Conservation (phyloP, 1,284 basidiomycete genomes). For the Pyrrhoderma noxium region DNA sequence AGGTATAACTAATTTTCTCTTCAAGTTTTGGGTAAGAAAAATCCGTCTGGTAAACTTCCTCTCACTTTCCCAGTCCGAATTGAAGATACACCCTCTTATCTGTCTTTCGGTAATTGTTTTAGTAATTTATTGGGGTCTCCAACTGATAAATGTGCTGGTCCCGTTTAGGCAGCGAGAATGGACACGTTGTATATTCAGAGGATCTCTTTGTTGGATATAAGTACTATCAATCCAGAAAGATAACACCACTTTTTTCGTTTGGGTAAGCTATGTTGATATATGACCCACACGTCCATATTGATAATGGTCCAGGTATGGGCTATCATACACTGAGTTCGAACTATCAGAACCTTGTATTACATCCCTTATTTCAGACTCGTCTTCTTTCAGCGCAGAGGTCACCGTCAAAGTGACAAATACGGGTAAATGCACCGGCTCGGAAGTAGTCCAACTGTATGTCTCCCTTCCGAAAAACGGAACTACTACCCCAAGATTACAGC, state of each 20-base stretch:
- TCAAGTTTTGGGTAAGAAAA: slow-evolving; percentile 59
- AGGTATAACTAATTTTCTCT: not conserved
- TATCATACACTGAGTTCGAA: slow-evolving; percentile 67
- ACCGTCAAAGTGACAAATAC: slow-evolving; percentile 49
- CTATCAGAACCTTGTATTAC: slow-evolving; percentile 40
- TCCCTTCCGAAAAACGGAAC: slow-evolving; percentile 46
- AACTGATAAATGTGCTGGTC: not conserved
- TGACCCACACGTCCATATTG: not conserved
- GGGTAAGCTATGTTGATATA: slow-evolving; percentile 36
- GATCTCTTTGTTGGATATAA: slow-evolving; percentile 71
- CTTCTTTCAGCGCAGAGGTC: slow-evolving; percentile 33
- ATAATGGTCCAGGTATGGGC: slow-evolving; percentile 41
- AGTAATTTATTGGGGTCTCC: too few relatives aligned
- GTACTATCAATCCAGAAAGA: slow-evolving; percentile 50
- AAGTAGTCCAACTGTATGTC: slow-evolving; percentile 65
- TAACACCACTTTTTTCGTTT: slow-evolving; percentile 61
- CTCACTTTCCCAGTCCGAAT: slow-evolving; percentile 57
- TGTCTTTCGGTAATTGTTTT: slow-evolving; percentile 35
- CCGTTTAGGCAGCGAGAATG: slow-evolving; percentile 42
- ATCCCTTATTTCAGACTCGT: slow-evolving; percentile 21
- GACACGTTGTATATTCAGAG: slow-evolving; percentile 58
- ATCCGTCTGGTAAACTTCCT: slow-evolving; percentile 65
- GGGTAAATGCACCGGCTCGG: slow-evolving; percentile 49
- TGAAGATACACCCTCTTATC: slow-evolving; percentile 59
- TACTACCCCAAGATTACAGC: slow-evolving; percentile 47